Evolutionary conservation across 139 green algal species (phyloP), one percentile per base, ranked within the genome.

Genomic region (Coelastrella sp.): DNA sequence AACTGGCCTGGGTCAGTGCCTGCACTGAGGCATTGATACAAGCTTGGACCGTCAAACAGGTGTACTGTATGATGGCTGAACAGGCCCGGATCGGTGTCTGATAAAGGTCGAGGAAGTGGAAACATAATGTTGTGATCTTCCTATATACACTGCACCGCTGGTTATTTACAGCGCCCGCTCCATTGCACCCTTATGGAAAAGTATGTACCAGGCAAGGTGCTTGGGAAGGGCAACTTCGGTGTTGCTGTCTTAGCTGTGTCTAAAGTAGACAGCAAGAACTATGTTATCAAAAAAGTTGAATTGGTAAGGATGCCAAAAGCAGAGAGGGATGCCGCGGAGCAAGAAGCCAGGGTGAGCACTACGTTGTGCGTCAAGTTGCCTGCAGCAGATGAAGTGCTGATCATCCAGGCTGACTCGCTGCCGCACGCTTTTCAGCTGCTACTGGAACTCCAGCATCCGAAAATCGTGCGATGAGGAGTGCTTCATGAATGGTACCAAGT

Each of bases 261-360:
- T 35, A 93, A 92, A 80, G 15, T 79, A 7, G 92, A 95, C 84
- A 88, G 86, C 25, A 90, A 92, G 53, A 90, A 93, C n/a, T 94
- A 90, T 81, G 93, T 96, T 4, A 90, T 96, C 50, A 96, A 96
- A 85, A 92, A 96, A 79, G 91, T 96, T 2, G 91, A 94, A 63
- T 86, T 96, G 17, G 89, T 80, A 11, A 77, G 88, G 0, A 95
- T 96, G 93, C 88, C 88, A 8, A 84, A 79, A 17, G 51, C 76
- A 6, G 93, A 96, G 85, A 64, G 86, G 2, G 89, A 94, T 30
- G 72, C 86, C 37, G 67, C 91, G 2, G 87, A 93, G 73, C 92
- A 92, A 68, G 93, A 96, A 60, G 93, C 90, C 0, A 91, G 92
- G 93, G 91, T 94, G 59, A 21, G 84, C 34, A 64, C 3, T 13